These are phyloP conservation scores for Corynascus novoguineensis DNA, from an alignment of 495 filamentous ascomycete genomes.

Conservation along the genomic window DNA sequence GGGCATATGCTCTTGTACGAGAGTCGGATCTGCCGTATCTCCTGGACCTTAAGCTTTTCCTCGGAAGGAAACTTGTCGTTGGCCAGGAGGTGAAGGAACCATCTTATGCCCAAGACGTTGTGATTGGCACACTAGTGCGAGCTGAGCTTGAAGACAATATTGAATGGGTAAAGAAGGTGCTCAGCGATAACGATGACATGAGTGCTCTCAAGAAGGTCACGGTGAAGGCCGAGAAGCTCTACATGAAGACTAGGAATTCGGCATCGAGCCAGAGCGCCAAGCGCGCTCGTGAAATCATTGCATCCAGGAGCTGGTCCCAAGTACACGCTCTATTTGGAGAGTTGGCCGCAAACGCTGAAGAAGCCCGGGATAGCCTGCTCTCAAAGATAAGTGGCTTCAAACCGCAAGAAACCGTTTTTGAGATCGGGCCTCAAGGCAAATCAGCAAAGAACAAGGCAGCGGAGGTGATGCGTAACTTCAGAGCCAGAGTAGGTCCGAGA, in stretches of 20 bases:
- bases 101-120: constrained; percentile 74
- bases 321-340: constrained; percentile 74
- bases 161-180: constrained; percentile 72
- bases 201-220: constrained; percentile 62
- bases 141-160: constrained; percentile 64
- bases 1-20: constrained; percentile 88
- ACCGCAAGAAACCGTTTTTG: constrained; percentile 90
- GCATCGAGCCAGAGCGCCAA: constrained; percentile 85
- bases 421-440: constrained; percentile 69
- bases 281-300: constrained; percentile 67
- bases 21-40: constrained; percentile 85
- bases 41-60: constrained; percentile 90
- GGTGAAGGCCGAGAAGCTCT: constrained; percentile 86
- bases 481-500: constrained; percentile 55
- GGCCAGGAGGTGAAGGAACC: constrained; percentile 52
- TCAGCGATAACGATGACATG: constrained; percentile 72
- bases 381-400: constrained; percentile 78
- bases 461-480: constrained; percentile 67
- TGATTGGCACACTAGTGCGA: constrained; percentile 66
- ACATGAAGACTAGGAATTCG: constrained; percentile 79
- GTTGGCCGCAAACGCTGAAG: constrained; percentile 54
- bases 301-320: constrained; percentile 60
- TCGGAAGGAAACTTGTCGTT: constrained; percentile 70
- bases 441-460: constrained; percentile 60
- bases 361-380: constrained; percentile 76